Base-by-base conservation (phyloP, 345 rosid genomes). In the Acer negundo region DNA sequence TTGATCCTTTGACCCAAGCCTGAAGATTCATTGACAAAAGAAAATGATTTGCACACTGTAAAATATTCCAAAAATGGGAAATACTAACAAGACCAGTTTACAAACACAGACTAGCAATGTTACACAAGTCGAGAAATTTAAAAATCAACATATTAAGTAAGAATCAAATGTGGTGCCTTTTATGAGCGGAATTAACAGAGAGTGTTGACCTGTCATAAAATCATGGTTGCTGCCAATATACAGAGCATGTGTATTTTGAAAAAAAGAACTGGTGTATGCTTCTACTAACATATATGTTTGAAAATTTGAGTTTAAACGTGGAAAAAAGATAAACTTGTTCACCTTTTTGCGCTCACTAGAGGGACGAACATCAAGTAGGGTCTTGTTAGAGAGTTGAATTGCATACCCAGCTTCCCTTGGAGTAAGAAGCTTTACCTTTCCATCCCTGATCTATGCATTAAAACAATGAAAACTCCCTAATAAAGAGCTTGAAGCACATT, bases 391-490 rank as follows among this genome's bases (percentile, higher is more conserved):
- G 56, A 95, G 93, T 78, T 91, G 95, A 86, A 93, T 83, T 13
- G 96, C 98, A 85, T 95, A 92, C 66, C 98, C 97, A 56, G 97
- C 98, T 85, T 95, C 97, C 80, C 87, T 90, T 10, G 96, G 95
- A 58, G 93, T 82, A 73, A 95, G 90, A 80, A 90, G 78, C 85
- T 95, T 95, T 53, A 95, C 93, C 84, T 85, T 95, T 75, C 89
- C 92, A 73, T 90, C 95, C 84, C 98, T 92, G 81, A 95, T 79
- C 98, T 93, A 77, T 23, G 20, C 72, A 80, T 47, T 74, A 78
- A 75, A 58, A 62, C 40, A 79, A 53, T 71, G 17, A 42, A 73
- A 51, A 51, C 69, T 62, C 73, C 40, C 63, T 72, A 72, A 47
- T 64, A 69, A 67, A 61, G 76, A 73, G 22, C 74, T 69, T 55